Percentiles rank a stretch among this genome's conserved stretches.
phyloP scores from a whole-genome alignment of 805 yeast genomes.

The Lachancea waltii region DNA sequence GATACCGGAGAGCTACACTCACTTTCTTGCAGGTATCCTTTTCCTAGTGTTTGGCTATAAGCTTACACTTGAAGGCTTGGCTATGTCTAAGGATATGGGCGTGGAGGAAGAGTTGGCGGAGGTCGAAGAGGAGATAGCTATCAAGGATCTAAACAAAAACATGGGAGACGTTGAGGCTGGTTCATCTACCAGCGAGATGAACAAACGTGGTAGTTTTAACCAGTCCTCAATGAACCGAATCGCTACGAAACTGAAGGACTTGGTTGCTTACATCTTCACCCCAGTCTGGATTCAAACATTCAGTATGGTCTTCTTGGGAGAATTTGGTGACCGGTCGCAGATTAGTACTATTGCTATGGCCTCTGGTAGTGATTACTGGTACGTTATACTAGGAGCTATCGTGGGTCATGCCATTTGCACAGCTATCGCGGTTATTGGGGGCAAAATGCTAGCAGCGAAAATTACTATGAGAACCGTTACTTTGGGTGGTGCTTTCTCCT shows the following conservation, averaged over 20 bases:
- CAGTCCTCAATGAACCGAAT: constrained; percentile 12
- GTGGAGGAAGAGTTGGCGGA: constrained; percentile 95
- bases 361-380: constrained; percentile 89
- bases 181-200: constrained; percentile 10
- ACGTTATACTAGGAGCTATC: constrained; percentile 81
- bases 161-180: constrained; percentile 57
- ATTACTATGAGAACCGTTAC: constrained; percentile 91
- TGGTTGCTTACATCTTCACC: constrained; percentile 61
- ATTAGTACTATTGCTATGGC: constrained; percentile 98
- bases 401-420: constrained; percentile 88
- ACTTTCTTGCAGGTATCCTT: constrained; percentile 70
- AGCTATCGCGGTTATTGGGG: constrained; percentile 86
- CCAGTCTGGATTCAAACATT: constrained; percentile 94
- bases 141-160: constrained; percentile 46
- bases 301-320: constrained; percentile 93
- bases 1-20: constrained; percentile 73
- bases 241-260: constrained; percentile 40
- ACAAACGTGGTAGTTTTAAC: constrained; percentile 8
- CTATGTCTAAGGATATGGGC: constrained; percentile 75
- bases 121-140: constrained; percentile 87
- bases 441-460: constrained; percentile 80
- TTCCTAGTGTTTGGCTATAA: constrained; percentile 79
- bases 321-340: constrained; percentile 99
- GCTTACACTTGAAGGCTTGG: constrained; percentile 72
- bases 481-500: constrained; percentile 82